A percentile compares a stretch with the other conserved stretches of the same genome.
These are phyloP conservation scores for Sporothrix phasma DNA, from an alignment of 2,329 filamentous ascomycete genomes.

Conservation along the genomic window DNA sequence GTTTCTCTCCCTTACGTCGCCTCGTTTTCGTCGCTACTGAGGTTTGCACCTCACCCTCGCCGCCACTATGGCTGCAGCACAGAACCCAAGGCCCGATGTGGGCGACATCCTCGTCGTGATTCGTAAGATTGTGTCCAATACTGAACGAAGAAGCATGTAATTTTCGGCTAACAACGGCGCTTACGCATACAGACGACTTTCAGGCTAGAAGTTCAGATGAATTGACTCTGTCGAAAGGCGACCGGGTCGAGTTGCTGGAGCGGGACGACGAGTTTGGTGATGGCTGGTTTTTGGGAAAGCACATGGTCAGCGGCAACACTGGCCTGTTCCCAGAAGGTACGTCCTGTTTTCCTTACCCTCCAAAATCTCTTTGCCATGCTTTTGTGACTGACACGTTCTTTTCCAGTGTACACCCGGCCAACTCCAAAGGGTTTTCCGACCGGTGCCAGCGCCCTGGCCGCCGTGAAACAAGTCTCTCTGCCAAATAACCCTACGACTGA, in stretches of 20 bases:
- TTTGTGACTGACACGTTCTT: slow-evolving; percentile 23
- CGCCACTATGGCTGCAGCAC: slow-evolving; percentile 26
- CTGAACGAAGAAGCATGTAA: too few relatives aligned
- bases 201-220: slow-evolving; percentile 85
- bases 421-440: slow-evolving; percentile 36
- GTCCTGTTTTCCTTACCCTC: slow-evolving; percentile 22
- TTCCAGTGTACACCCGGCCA: slow-evolving; percentile 49
- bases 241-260: slow-evolving; percentile 73
- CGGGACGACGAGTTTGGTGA: slow-evolving; percentile 83
- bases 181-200: slow-evolving; percentile 66
- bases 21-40: not conserved
- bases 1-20: not conserved
- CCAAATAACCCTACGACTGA: not conserved
- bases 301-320: slow-evolving; percentile 61
- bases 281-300: slow-evolving; percentile 72
- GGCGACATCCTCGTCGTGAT: slow-evolving; percentile 62
- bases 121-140: slow-evolving; percentile 42
- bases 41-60: not conserved
- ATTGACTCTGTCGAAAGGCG: slow-evolving; percentile 75
- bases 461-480: slow-evolving; percentile 14
- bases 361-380: not conserved
- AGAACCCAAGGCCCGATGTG: slow-evolving; percentile 42
- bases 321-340: slow-evolving; percentile 77
- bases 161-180: not conserved
- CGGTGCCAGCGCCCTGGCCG: slow-evolving; percentile 21